Base-by-base conservation (phyloP, 331 rosid species). In the Malus hybrid region DNA sequence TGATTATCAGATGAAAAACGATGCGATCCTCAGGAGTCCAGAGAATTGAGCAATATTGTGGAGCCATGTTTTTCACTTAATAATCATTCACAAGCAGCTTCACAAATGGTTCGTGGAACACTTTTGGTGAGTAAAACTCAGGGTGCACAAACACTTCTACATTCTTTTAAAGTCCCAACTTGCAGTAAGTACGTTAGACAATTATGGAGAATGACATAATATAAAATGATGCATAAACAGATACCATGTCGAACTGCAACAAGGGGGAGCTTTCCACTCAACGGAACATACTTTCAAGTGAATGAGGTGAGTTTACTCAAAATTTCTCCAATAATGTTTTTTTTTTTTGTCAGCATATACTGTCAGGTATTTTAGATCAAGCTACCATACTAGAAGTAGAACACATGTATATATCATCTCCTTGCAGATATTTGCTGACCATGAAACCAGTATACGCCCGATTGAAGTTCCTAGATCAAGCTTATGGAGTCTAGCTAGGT, bases 241-340 rank as follows among this genome's bases (percentile, higher is more conserved):
- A 81, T 93, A 80, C 98, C 98, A 4, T 91, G 97, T 79, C 78
- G 97, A 82, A 93, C 98, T 52, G 95, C 98, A 50, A 90, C 79
- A 64, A 86, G 85, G 63, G 98, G 97, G 62, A 87, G 90, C 79
- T 91, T 93, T 85, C 97, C 97, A 31, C 83, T 93, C 36, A 93
- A 93, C 34, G 97, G 95, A 12, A 91, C 98, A 27, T 93, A 93
- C 83, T 93, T 93, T 70, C 97, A 93, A 85, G 89, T 88, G 31
- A 93, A 93, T 56, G 96, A 93, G 91, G 98, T 83, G 75, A 79
- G 84, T 15, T 54, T 9, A 8, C 39, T 61, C 19, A 75, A 39
- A 32, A n/a, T 55, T 71, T 29, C 54, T 24, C 10, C 12, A 36
- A 5, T 72, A 44, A 20, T 6, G 19, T 5, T 16, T 54, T 4